Conservation (phyloP, 2,329 filamentous ascomycete genomes). For the Metarhizium anisopliae region DNA sequence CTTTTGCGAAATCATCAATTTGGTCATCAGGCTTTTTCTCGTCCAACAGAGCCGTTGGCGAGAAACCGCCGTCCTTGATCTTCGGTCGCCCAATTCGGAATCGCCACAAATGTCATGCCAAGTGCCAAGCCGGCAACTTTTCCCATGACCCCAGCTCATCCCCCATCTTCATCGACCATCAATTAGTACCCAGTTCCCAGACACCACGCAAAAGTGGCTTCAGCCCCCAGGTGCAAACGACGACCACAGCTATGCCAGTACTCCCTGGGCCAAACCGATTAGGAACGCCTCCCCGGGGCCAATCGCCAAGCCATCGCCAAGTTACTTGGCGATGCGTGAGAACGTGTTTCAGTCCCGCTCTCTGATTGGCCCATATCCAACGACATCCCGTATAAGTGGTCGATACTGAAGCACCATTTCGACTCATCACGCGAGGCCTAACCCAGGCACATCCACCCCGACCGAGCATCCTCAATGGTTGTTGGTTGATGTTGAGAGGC, state of each 20-base stretch:
- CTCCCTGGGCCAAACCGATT: neutral
- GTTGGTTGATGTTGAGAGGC: neutral
- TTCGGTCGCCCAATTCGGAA: neutral
- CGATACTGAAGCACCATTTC: conserved; percentile 1
- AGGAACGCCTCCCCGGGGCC: neutral
- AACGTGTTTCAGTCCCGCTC: conserved; percentile 1
- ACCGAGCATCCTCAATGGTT: neutral
- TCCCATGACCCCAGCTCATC: conserved; percentile 2
- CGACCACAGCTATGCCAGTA: neutral
- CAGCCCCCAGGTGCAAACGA: neutral
- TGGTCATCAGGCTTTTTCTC: neutral
- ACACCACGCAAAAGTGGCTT: neutral
- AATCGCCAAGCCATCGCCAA: neutral
- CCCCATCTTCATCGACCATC: too few species aligned
- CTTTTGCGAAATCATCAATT: too few species aligned
- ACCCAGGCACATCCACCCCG: neutral
- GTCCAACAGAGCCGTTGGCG: neutral
- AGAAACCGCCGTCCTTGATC: neutral
- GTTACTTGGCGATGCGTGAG: neutral
- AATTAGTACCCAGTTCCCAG: neutral
- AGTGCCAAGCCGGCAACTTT: conserved; percentile 4
- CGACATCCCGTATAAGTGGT: neutral
- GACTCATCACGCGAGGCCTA: neutral
- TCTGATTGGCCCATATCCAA: neutral
- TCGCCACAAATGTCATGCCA: neutral